These are phyloP conservation scores for Alloascoidea hylecoeti DNA, from an alignment of 805 yeast species.

Conservation along the genomic window DNA sequence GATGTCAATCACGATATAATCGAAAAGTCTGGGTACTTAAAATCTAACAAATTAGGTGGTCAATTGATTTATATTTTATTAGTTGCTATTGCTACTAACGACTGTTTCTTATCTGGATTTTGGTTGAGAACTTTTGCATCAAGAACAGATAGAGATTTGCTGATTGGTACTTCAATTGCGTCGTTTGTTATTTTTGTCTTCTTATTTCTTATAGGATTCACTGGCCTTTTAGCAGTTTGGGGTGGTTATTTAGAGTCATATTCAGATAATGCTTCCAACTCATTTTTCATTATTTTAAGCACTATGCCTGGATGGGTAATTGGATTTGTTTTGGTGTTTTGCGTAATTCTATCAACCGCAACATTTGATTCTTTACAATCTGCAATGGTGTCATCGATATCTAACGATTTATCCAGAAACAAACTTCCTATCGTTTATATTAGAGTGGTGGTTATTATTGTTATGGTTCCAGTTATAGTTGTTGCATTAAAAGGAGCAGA, in stretches of 20 bases:
- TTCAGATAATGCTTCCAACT: conserved; percentile 41
- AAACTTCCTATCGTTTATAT: conserved; percentile 51
- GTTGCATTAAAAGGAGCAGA: conserved; percentile 76
- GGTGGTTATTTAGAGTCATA: conserved; percentile 24
- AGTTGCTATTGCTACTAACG: conserved; percentile 83
- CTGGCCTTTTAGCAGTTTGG: conserved; percentile 90
- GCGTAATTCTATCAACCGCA: conserved; percentile 66
- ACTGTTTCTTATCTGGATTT: conserved; percentile 80
- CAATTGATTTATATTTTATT: conserved; percentile 73
- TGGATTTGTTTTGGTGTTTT: conserved; percentile 69
- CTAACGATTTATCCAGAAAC: conserved; percentile 84
- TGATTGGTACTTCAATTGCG: conserved; percentile 66
- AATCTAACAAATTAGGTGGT: conserved; percentile 71
- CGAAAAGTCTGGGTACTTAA: conserved; percentile 50
- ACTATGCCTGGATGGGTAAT: conserved; percentile 81
- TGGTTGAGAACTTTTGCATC: conserved; percentile 95
- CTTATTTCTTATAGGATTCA: conserved; percentile 60
- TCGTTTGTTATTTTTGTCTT: conserved; percentile 48
- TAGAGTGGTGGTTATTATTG: conserved; percentile 53
- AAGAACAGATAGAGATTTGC: conserved; percentile 56
- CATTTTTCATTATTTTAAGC: conserved; percentile 58
- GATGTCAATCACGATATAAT: conserved; percentile 45
- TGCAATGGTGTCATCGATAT: conserved; percentile 76
- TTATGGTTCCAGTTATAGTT: conserved; percentile 79
- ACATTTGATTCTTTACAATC: conserved; percentile 84